These are phyloP conservation scores for Senecio squalidus DNA, from an alignment of 140 eudicot species.

Conservation along the genomic window DNA sequence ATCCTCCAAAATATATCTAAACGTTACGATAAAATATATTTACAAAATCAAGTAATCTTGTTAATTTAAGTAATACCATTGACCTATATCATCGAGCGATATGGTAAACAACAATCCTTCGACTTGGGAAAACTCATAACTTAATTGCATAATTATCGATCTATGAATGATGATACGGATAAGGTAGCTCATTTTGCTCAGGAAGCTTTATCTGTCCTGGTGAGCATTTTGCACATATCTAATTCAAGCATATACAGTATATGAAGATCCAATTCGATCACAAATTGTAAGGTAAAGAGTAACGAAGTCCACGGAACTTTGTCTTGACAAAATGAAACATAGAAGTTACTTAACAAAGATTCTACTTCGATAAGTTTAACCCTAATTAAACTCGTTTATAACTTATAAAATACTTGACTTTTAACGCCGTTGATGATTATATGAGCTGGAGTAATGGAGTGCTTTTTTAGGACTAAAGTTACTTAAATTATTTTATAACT, in stretches of 20 bases:
- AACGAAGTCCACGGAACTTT: constrained; percentile 4
- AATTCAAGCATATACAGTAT: background rate
- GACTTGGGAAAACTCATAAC: background rate
- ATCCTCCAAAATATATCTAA: background rate
- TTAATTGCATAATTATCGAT: too few species aligned
- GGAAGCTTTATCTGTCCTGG: too few species aligned
- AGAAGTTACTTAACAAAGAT: background rate
- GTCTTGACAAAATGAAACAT: constrained; percentile 2
- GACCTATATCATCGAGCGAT: background rate
- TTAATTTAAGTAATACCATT: background rate
- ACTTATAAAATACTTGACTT: constrained; percentile 10
- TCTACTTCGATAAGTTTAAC: background rate
- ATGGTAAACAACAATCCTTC: background rate
- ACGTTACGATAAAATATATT: background rate
- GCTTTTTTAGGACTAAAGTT: background rate
- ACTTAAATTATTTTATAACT: background rate
- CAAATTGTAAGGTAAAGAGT: background rate
- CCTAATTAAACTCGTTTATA: background rate
- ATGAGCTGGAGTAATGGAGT: constrained; percentile 1
- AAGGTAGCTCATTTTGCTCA: too few species aligned
- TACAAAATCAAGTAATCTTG: background rate
- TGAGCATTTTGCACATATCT: background rate
- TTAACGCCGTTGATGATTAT: constrained; percentile 5
- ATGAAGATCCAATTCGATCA: too few species aligned
- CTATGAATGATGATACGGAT: too few species aligned